Percentiles rank a stretch among this genome's conserved stretches.
Conservation (phyloP, 305 asterid species). For the Stenogyne calaminthoides region DNA sequence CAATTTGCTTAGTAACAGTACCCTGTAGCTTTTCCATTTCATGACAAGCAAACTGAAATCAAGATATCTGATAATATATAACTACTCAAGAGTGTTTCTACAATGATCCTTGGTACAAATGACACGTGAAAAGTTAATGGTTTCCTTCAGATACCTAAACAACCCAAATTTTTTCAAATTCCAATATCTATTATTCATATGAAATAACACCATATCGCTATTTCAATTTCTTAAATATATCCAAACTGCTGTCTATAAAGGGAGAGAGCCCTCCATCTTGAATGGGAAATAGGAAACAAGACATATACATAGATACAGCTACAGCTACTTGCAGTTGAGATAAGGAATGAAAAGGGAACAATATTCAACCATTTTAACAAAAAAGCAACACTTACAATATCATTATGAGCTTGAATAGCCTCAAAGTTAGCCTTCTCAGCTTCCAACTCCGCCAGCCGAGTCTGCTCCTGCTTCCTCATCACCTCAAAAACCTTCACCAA, state of each 20-base stretch:
- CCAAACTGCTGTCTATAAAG: background rate
- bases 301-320: background rate
- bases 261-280: slow-evolving; percentile 1
- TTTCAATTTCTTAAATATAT: slow-evolving; percentile 6
- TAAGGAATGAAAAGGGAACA: background rate
- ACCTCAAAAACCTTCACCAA: slow-evolving; percentile 62
- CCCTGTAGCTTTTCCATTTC: background rate
- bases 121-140: background rate
- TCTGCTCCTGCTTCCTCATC: slow-evolving; percentile 85
- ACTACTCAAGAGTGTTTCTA: background rate
- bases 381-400: slow-evolving; percentile 57
- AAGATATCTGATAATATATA: slow-evolving; percentile 4
- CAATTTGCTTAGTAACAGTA: background rate
- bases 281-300: background rate
- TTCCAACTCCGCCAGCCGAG: slow-evolving; percentile 64
- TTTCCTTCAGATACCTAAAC: background rate
- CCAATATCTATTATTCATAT: background rate
- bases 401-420: slow-evolving; percentile 74
- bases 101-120: background rate
- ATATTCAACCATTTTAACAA: background rate
- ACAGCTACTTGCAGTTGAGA: background rate
- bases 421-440: slow-evolving; percentile 76
- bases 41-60: background rate
- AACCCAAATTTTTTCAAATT: background rate
- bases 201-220: background rate